Evolutionary conservation across 1,284 basidiomycete species (phyloP).

Genomic region (Thelephora terrestris): DNA sequence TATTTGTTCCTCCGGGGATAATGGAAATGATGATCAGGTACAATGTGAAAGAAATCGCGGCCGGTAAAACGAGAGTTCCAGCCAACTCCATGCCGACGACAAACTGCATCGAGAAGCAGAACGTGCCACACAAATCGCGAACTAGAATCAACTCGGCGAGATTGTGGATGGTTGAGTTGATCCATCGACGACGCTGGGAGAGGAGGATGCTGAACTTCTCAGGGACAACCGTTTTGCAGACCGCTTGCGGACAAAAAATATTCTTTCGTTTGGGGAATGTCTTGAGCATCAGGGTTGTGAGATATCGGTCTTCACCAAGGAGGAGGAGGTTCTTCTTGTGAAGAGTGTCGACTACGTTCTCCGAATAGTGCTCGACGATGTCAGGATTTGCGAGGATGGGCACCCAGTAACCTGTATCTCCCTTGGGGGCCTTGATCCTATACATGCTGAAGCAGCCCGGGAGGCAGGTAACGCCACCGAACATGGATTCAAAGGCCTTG

Average conservation of each 20-base stretch:
- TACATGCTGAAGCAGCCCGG: constrained; percentile 99
- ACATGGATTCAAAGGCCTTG: constrained; percentile 99
- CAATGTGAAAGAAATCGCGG: constrained; percentile 92
- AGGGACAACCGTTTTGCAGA: constrained; percentile 96
- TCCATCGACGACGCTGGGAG: constrained; percentile 97
- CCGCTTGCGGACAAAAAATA: constrained; percentile 96
- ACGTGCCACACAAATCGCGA: constrained; percentile 89
- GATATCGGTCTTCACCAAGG: constrained; percentile 97
- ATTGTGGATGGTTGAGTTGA: constrained; percentile 99
- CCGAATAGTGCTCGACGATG: constrained; percentile 95
- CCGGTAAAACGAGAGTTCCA: constrained; percentile 94
- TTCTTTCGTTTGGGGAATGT: constrained; percentile 99
- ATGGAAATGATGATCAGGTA: constrained; percentile 84
- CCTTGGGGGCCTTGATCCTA: constrained; percentile 95
- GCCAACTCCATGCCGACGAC: constrained; percentile 97
- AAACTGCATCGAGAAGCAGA: constrained; percentile 98
- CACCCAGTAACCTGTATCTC: constrained; percentile 92
- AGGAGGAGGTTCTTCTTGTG: constrained; percentile 99
- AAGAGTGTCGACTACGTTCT: constrained; percentile 94
- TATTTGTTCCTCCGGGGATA: constrained; percentile 69
- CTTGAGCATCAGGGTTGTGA: constrained; percentile 92
- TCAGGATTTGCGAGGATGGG: constrained; percentile 96
- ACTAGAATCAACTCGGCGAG: constrained; percentile 90
- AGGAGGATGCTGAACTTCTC: constrained; percentile 92
- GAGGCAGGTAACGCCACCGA: constrained; percentile 98